These are phyloP conservation scores for Piper betle DNA, from an alignment of 164 flowering plant species.

Conservation along the genomic window DNA sequence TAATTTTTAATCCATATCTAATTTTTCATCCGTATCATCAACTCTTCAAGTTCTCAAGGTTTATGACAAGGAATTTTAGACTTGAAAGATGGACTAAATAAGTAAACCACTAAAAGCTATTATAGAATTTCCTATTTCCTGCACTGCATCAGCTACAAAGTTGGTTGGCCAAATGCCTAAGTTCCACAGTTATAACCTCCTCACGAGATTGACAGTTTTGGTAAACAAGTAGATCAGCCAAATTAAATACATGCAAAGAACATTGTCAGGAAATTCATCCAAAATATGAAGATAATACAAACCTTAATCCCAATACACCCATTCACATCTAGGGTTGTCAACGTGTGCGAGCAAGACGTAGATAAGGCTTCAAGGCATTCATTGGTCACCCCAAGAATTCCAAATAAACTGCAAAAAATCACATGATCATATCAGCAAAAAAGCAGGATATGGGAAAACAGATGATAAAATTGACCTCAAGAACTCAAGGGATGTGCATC, in stretches of 20 bases:
- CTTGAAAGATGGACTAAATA: too few species aligned
- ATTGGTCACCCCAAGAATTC: conserved; percentile 83
- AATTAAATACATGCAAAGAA: too few species aligned
- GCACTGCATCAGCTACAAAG: not conserved
- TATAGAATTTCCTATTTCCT: too few species aligned
- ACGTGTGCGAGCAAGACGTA: conserved; percentile 37
- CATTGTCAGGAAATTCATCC: too few species aligned
- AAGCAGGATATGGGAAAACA: not conserved
- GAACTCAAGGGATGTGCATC: conserved; percentile 67
- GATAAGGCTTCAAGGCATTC: conserved; percentile 72
- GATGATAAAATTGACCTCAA: conserved; percentile 40
- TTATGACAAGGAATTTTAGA: too few species aligned
- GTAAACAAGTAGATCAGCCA: too few species aligned
- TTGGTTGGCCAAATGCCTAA: not conserved
- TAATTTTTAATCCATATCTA: too few species aligned
- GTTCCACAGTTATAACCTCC: not conserved
- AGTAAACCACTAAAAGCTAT: too few species aligned
- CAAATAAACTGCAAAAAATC: conserved; percentile 59
- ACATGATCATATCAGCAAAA: not conserved
- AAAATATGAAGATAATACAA: not conserved
- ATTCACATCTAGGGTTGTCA: conserved; percentile 89
- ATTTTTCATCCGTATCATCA: too few species aligned
- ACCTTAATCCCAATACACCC: conserved; percentile 92
- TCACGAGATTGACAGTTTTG: not conserved
- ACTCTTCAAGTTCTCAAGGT: too few species aligned